Base-by-base conservation (phyloP, 768 basidiomycete genomes). In the Pholiota microspora region DNA sequence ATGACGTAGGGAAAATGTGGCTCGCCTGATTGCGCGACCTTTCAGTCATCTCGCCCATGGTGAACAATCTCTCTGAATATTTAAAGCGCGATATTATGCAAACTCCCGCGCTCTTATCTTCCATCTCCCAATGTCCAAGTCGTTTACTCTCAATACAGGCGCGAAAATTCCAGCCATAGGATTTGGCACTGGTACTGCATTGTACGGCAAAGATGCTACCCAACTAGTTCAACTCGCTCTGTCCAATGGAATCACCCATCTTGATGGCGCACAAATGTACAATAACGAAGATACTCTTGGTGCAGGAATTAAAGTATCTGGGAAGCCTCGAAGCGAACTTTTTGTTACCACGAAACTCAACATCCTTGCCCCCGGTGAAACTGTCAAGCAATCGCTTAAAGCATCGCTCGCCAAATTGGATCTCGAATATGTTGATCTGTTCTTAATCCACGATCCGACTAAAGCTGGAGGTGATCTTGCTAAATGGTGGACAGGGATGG, bases 261-360 rank as follows among this genome's bases (percentile, higher is more conserved):
- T 88, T 15, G 85, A 87, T 62, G 79, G 82, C n/a, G 84, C 84
- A 2, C 84, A 85, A 62, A 49, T 69, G 48, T 87, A 87, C 65
- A 53, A 53, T 7, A 87, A 87, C 56, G 85, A 86, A 62, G 73
- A 73, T 1, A 71, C 71, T 0, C 70, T 85, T 15, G 83, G 81
- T 0, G 71, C 65, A 12, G 83, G 79, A 8, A 75, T 86, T 58
- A 71, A 69, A 48, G 73, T 71, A 2, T 77, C 81, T 2, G 76
- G 77, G 23, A 81, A 77, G 59, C 64, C 78, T 7, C 80, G 83
- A 16, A 76, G 76, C 0, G 76, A 79, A 47, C 65, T 89, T 8
- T 89, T 77, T 67, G 75, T 89, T 59, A 82, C 84, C 35, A 86
- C 84, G 18, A 85, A 87, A 59, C 69, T 86, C 40, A 64, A 66